Evolutionary conservation across 345 rosid genomes (phyloP).

Genomic region (Boechera retrofracta): DNA sequence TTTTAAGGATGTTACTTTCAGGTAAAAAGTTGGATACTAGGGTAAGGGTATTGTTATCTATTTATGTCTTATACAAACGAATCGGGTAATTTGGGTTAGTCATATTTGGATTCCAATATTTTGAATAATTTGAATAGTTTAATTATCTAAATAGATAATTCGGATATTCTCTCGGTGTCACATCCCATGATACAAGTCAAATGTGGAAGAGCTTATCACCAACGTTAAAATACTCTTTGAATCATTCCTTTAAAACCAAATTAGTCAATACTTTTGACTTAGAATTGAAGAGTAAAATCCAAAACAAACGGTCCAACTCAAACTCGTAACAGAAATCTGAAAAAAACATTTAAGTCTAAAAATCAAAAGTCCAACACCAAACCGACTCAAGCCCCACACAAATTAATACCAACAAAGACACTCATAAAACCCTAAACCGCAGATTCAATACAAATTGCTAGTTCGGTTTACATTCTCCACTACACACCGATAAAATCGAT

Average conservation of each 20-base stretch:
- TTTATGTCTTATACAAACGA: no score
- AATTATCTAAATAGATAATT: no score
- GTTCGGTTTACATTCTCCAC: slow-evolving; percentile 10
- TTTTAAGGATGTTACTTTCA: no score
- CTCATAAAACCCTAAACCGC: slow-evolving; percentile 31
- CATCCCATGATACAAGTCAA: slow-evolving; percentile 9
- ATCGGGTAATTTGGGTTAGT: no score
- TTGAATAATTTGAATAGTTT: no score
- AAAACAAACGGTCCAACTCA: slow-evolving; percentile 18
- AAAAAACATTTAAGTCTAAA: not conserved
- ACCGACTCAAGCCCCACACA: slow-evolving; percentile 36
- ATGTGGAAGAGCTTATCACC: not conserved
- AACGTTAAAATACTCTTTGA: not conserved
- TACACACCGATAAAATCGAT: not conserved
- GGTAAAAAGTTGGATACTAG: no score
- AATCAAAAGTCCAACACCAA: slow-evolving; percentile 29
- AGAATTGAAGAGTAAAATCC: not conserved
- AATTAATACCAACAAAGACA: slow-evolving; percentile 15
- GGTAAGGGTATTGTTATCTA: no score
- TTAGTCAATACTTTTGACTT: slow-evolving; percentile 5
- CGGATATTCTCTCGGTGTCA: not conserved
- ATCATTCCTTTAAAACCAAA: not conserved
- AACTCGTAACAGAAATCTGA: slow-evolving; percentile 1
- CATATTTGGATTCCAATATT: no score
- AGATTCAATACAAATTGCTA: slow-evolving; percentile 18